Base-by-base conservation (phyloP, 2,329 filamentous ascomycete species). In the Sclerotinia nivalis region DNA sequence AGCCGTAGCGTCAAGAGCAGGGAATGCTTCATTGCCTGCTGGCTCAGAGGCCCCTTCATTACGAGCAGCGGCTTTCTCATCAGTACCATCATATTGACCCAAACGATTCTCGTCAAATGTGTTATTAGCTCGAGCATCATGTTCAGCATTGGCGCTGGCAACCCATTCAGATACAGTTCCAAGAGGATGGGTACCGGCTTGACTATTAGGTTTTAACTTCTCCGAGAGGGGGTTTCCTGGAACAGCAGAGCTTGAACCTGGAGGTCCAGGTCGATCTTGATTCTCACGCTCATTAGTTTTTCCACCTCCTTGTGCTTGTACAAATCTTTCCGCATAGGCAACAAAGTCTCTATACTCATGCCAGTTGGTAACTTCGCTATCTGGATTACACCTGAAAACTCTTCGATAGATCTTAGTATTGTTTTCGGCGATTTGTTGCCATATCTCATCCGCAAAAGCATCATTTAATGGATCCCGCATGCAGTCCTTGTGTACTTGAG, bases 311-410 rank as follows among this genome's bases (percentile, higher is more conserved):
- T 83, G 47, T 77, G 78, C 40, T 81, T 43, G 82, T 79, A 70
- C 86, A 83, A 99, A 97, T 59, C 89, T 87, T 74, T 91, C 88
- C 25, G 86, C 85, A 78, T 97, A 98, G 6, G 89, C 86, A 68
- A 87, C 72, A 64, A 74, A 77, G 54, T 78, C 77, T 8, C 69
- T 75, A 80, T 99, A 99, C 73, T 97, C 92, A 74, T 91, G 89
- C 96, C 96, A 99, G 56, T 91, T 95, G 73, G 89, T 90, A 37
- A 97, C 96, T 77, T 97, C 93, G 66, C 90, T 97, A 79, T 99
- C 96, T 1, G 96, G 96, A 92, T 97, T 96, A 80, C 94, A 97
- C 60, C 94, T 89, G 83, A 99, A 99, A 12, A 99, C 95, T 72
- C 91, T 89, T 45, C 96, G 91, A 82, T 92, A 99, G 61, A 99